Percentiles rank a stretch among this genome's conserved stretches.
Conservation (phyloP, 306 rosid species). For the Urtica urens region DNA sequence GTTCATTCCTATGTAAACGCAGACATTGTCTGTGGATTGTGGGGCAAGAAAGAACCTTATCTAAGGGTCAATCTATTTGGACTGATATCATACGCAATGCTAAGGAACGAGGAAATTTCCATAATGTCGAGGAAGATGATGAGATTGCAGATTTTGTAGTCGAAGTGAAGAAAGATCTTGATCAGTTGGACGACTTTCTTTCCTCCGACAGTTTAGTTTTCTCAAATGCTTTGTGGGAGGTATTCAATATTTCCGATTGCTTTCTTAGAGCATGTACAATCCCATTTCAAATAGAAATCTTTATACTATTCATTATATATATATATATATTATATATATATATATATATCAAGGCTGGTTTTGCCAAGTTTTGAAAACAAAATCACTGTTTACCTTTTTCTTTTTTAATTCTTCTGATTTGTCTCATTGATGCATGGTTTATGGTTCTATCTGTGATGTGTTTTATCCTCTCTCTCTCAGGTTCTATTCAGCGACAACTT, state of each 20-base stretch:
- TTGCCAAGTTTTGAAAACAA: too few species aligned
- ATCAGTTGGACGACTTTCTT: constrained; percentile 9
- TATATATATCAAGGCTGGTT: too few species aligned
- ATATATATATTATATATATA: too few species aligned
- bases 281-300: too few species aligned
- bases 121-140: not conserved
- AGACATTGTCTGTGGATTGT: constrained; percentile 12
- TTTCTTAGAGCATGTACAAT: too few species aligned
- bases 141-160: not conserved
- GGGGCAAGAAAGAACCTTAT: constrained; percentile 3
- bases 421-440: not conserved
- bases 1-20: not conserved
- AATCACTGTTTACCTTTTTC: too few species aligned
- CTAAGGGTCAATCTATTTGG: not conserved
- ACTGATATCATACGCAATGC: not conserved
- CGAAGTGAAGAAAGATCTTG: constrained; percentile 8
- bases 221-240: constrained; percentile 9
- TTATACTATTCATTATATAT: too few species aligned
- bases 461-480: not conserved
- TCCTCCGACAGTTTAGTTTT: constrained; percentile 7
- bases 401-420: not conserved
- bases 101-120: not conserved
- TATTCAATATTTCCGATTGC: too few species aligned
- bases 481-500: constrained; percentile 8
- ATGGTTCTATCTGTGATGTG: not conserved